Conservation (phyloP, 768 basidiomycete species). For the Russula virescens region DNA sequence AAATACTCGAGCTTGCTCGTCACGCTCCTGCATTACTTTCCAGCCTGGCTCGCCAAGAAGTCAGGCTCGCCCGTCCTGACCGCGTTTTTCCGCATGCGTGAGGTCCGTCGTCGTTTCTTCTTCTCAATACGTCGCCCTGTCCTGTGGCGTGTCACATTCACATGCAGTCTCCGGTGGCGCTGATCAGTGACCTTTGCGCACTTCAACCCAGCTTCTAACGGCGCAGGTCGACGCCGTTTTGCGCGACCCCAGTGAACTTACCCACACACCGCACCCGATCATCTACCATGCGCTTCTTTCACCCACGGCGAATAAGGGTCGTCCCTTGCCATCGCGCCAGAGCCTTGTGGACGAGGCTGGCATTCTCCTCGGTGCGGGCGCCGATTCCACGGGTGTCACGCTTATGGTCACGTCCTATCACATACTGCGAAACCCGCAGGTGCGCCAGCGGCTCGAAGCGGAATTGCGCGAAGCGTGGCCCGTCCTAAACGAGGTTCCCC, state of each 20-base stretch:
- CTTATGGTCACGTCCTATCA: conserved; percentile 36
- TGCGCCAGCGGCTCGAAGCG: conserved; percentile 30
- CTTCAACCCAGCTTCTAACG: conserved; percentile 11
- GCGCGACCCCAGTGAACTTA: conserved; percentile 27
- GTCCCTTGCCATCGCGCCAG: conserved; percentile 29
- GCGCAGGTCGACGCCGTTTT: conserved; percentile 26
- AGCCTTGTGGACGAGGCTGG: conserved; percentile 27
- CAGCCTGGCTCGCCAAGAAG: conserved; percentile 6
- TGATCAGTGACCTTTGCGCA: neutral
- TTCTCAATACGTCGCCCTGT: conserved; percentile 5
- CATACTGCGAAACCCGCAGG: conserved; percentile 31
- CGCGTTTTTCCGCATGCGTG: conserved; percentile 3
- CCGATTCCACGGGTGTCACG: conserved; percentile 40
- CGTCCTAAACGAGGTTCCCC: conserved; percentile 30
- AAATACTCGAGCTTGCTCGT: conserved; percentile 8
- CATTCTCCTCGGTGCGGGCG: conserved; percentile 37
- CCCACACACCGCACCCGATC: conserved; percentile 32
- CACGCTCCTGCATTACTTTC: conserved; percentile 2
- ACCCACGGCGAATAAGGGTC: conserved; percentile 25
- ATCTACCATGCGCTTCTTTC: conserved; percentile 35
- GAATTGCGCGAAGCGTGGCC: conserved; percentile 40
- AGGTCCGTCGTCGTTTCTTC: conserved; percentile 9
- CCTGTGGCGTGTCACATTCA: neutral
- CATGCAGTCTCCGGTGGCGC: neutral
- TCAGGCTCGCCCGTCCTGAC: conserved; percentile 2